A percentile compares a stretch with the other conserved stretches of the same genome.
Conservation (phyloP, 345 rosid species). For the Iberis pinnata region DNA sequence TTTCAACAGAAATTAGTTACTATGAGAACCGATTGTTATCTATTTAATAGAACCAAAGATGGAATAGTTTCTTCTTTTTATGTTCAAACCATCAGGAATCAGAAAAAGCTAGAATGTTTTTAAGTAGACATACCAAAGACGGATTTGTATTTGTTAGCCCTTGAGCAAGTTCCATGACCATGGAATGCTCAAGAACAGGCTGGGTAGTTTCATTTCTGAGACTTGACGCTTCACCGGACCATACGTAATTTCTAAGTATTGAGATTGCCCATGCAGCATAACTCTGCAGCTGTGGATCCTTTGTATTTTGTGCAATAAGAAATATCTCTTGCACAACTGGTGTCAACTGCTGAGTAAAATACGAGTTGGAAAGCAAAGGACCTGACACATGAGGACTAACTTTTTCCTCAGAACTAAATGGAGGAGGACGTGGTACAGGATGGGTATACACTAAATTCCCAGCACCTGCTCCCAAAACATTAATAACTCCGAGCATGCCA, state of each 20-base stretch:
- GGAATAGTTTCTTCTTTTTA: background rate
- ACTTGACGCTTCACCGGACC: conserved; percentile 44
- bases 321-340: conserved; percentile 73
- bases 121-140: conserved; percentile 38
- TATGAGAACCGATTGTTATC: conserved; percentile 9
- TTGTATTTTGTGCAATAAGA: conserved; percentile 68
- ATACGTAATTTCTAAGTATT: conserved; percentile 55
- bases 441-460: conserved; percentile 51
- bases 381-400: conserved; percentile 47
- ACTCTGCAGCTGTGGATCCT: conserved; percentile 58
- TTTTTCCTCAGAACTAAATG: conserved; percentile 38
- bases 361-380: conserved; percentile 51
- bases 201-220: conserved; percentile 25
- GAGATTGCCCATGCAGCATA: conserved; percentile 86
- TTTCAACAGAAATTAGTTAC: conserved; percentile 17
- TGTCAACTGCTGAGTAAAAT: conserved; percentile 46
- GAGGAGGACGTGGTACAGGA: conserved; percentile 34
- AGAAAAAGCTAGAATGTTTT: conserved; percentile 16
- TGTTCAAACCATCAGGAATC: conserved; percentile 3
- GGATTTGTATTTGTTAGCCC: conserved; percentile 50
- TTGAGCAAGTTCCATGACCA: conserved; percentile 58
- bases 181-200: conserved; percentile 51
- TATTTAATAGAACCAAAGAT: background rate
- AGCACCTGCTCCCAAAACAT: conserved; percentile 74
- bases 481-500: conserved; percentile 87